Evolutionary conservation across 2,329 filamentous ascomycete genomes (phyloP).

Genomic region (Colletotrichum falcatum): DNA sequence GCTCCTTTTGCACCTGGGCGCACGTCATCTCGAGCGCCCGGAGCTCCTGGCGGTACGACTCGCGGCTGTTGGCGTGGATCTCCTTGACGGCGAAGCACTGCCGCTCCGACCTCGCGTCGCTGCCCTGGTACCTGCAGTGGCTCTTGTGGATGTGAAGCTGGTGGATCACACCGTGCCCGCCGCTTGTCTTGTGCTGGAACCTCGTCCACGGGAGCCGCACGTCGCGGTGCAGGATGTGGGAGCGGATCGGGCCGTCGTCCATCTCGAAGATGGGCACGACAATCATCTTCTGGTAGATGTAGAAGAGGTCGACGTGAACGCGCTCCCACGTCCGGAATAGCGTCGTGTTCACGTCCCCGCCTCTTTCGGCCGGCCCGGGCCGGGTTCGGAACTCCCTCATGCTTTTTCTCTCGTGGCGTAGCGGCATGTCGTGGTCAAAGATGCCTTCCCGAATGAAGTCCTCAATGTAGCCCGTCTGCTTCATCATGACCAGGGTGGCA

Average conservation of each 20-base stretch:
- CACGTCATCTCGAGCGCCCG: slow-evolving; percentile 11
- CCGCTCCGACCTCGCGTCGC: neutral
- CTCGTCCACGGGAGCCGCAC: slow-evolving; percentile 14
- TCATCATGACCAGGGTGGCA: slow-evolving; percentile 20
- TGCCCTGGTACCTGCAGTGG: slow-evolving; percentile 1
- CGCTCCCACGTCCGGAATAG: slow-evolving; percentile 17
- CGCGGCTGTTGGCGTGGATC: neutral
- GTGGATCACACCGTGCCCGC: slow-evolving; percentile 16
- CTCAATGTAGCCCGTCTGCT: slow-evolving; percentile 7
- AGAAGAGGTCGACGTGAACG: slow-evolving; percentile 26
- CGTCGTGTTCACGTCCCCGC: neutral
- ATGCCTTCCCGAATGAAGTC: slow-evolving; percentile 21
- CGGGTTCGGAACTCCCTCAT: slow-evolving; percentile 16
- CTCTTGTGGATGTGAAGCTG: slow-evolving; percentile 6
- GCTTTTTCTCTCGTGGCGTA: slow-evolving; percentile 5
- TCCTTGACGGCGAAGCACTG: slow-evolving; percentile 34
- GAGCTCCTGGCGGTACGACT: slow-evolving; percentile 20
- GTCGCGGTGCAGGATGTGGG: slow-evolving; percentile 8
- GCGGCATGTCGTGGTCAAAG: slow-evolving; percentile 11
- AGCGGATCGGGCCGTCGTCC: neutral
- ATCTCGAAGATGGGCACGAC: slow-evolving; percentile 21
- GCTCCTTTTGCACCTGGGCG: slow-evolving; percentile 13
- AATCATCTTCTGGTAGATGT: slow-evolving; percentile 24
- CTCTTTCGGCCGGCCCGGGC: neutral
- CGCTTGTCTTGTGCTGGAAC: neutral